Percentiles rank a stretch among this genome's conserved stretches.
Conservation (phyloP, 2,329 filamentous ascomycete species). For the Arthrobotrys pseudoclavata region DNA sequence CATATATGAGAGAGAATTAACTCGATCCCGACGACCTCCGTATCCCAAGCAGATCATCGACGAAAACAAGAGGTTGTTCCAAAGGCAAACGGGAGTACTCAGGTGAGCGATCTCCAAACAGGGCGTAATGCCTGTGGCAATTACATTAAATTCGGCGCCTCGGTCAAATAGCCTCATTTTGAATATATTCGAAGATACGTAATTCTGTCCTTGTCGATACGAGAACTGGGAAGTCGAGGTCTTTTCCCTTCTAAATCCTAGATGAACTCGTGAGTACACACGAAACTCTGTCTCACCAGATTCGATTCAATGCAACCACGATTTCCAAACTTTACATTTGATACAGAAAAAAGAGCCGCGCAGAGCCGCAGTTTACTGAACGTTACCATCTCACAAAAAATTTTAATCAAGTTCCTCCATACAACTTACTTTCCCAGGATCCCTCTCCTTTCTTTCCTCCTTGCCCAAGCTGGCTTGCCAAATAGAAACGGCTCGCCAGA, state of each 20-base stretch:
- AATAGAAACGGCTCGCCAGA: slow-evolving; percentile 1
- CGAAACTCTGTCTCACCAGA: slow-evolving; percentile 8
- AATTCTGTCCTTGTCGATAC: not conserved
- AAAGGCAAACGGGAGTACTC: slow-evolving; percentile 20
- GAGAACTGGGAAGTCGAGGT: not conserved
- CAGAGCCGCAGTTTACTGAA: slow-evolving; percentile 1
- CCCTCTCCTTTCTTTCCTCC: not conserved
- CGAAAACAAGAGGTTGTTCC: slow-evolving; percentile 12
- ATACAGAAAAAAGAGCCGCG: slow-evolving; percentile 5
- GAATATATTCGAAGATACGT: not conserved
- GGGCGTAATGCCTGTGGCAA: slow-evolving; percentile 15
- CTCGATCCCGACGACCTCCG: not conserved
- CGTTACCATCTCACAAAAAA: not conserved
- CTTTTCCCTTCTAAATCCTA: not conserved
- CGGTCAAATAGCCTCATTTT: not conserved
- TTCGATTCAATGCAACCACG: not conserved
- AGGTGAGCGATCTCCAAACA: slow-evolving; percentile 8
- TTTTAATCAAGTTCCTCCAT: not conserved
- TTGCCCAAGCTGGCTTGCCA: not conserved
- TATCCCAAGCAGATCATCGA: slow-evolving; percentile 5
- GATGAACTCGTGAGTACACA: slow-evolving; percentile 1
- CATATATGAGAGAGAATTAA: not conserved
- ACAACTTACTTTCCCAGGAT: not conserved
- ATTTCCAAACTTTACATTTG: not conserved
- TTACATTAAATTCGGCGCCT: not conserved